Conservation (phyloP, 495 filamentous ascomycete genomes). For the Polyplosphaeria fusca region DNA sequence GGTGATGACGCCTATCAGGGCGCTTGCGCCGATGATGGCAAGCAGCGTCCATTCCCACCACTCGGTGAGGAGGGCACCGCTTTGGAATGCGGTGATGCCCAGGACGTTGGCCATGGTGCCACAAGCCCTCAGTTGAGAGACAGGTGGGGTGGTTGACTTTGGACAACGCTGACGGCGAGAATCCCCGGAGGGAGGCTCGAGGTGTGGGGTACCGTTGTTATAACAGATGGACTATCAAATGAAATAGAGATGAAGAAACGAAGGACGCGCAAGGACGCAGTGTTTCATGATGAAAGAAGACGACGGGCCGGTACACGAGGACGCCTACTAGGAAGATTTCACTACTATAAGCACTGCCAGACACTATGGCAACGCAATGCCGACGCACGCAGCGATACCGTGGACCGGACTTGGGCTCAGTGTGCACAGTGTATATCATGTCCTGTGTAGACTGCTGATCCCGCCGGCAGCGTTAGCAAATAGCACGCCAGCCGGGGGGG, state of each 20-base stretch:
- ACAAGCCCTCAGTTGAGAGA: neutral
- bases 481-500: constrained; percentile 13
- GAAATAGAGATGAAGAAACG: constrained; percentile 15
- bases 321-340: constrained; percentile 12
- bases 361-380: constrained; percentile 20
- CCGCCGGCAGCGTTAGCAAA: constrained; percentile 14
- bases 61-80: constrained; percentile 11
- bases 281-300: constrained; percentile 18
- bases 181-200: neutral
- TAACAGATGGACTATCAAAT: constrained; percentile 19
- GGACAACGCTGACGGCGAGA: neutral
- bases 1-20: constrained; percentile 21
- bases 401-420: constrained; percentile 9
- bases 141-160: neutral
- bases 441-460: constrained; percentile 4
- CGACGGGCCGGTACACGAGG: constrained; percentile 3
- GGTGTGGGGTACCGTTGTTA: constrained; percentile 21
- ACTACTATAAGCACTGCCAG: constrained; percentile 19
- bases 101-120: constrained; percentile 26
- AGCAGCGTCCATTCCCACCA: constrained; percentile 34
- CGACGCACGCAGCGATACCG: constrained; percentile 15
- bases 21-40: constrained; percentile 29
- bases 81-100: constrained; percentile 28
- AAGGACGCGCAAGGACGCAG: constrained; percentile 10
- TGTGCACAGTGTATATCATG: constrained; percentile 16